These are phyloP conservation scores for Trypethelium eluteriae DNA, from an alignment of 495 filamentous ascomycete species.

Conservation along the genomic window DNA sequence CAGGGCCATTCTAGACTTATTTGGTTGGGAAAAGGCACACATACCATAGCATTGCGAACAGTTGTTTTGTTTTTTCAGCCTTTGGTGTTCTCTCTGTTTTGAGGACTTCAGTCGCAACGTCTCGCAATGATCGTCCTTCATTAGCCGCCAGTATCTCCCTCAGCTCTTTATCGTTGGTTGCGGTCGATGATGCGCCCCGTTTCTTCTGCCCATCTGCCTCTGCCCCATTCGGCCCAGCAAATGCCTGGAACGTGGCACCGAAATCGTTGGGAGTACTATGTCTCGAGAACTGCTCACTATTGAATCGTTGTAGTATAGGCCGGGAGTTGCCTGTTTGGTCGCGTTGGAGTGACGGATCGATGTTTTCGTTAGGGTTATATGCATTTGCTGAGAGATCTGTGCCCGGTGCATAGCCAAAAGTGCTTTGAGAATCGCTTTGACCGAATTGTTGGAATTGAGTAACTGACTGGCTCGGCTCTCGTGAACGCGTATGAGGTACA, in stretches of 20 bases:
- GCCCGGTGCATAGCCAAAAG: background rate
- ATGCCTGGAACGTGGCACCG: background rate
- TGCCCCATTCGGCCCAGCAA: slow-evolving; percentile 14
- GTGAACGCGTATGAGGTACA: background rate
- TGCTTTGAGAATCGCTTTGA: slow-evolving; percentile 13
- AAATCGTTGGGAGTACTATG: slow-evolving; percentile 3
- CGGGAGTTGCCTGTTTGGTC: background rate
- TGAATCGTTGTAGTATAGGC: background rate
- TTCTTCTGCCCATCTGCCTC: slow-evolving; percentile 60
- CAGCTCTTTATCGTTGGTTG: slow-evolving; percentile 87
- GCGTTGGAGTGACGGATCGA: slow-evolving; percentile 5
- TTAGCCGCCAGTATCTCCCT: slow-evolving; percentile 73
- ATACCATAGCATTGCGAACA: slow-evolving; percentile 97
- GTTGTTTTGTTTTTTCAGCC: slow-evolving; percentile 89
- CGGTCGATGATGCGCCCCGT: slow-evolving; percentile 59
- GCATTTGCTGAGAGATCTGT: background rate
- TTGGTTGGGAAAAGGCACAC: slow-evolving; percentile 22
- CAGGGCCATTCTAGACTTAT: background rate
- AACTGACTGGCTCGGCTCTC: background rate
- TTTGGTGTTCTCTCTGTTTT: slow-evolving; percentile 67
- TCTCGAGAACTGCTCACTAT: slow-evolving; percentile 2
- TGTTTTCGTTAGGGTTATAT: background rate
- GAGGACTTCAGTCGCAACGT: slow-evolving; percentile 76
- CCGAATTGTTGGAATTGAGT: slow-evolving; percentile 1
- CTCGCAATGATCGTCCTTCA: slow-evolving; percentile 62